Conservation (phyloP, 768 basidiomycete genomes). For the Boletus vermiculosoides region DNA sequence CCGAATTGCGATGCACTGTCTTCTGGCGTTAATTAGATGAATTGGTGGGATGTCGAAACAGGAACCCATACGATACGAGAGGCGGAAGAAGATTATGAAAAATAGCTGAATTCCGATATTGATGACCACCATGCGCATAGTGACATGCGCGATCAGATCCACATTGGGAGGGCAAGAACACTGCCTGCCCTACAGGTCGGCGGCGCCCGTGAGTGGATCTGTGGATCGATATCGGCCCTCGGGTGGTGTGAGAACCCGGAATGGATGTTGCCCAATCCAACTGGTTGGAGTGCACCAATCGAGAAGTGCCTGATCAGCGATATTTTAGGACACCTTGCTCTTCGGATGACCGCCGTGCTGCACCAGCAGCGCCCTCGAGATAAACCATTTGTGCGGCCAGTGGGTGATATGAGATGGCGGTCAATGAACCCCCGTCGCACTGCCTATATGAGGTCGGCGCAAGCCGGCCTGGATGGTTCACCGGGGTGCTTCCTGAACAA, state of each 20-base stretch:
- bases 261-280: conserved; percentile 8
- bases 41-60: conserved; percentile 7
- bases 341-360: conserved; percentile 1
- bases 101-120: conserved; percentile 17
- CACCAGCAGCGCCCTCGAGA: background rate
- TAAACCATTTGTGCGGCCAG: background rate
- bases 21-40: conserved; percentile 25
- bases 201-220: conserved; percentile 28
- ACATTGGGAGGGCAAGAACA: background rate
- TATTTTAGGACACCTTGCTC: conserved; percentile 17
- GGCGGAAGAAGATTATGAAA: conserved; percentile 4
- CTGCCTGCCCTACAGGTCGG: conserved; percentile 4
- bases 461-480: background rate
- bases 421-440: background rate
- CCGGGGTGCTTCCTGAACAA: background rate
- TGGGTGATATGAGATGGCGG: background rate
- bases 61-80: conserved; percentile 1
- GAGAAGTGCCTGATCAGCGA: conserved; percentile 22
- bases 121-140: conserved; percentile 8
- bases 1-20: conserved; percentile 4
- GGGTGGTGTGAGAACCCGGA: conserved; percentile 2
- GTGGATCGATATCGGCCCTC: conserved; percentile 11
- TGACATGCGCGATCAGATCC: conserved; percentile 14
- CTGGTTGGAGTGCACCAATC: background rate
- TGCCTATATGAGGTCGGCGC: background rate